Evolutionary conservation across 345 rosid species (phyloP).

Genomic region (Pugionium cornutum): DNA sequence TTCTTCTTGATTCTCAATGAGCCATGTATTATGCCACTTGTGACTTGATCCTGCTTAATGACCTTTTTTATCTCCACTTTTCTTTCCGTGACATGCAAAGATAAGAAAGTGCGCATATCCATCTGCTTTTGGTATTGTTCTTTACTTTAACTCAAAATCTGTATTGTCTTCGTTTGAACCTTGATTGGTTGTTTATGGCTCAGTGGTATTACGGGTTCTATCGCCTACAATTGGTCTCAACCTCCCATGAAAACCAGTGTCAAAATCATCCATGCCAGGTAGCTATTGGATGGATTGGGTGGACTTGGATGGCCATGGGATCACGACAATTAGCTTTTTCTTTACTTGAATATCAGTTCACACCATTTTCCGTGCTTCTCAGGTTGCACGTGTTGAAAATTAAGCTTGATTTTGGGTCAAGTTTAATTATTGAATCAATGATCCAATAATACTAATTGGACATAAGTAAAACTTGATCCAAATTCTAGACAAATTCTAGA

Average conservation of each 20-base stretch:
- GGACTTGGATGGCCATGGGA: background rate
- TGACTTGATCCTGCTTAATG: background rate
- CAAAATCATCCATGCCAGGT: conserved; percentile 90
- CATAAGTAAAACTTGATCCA: no score
- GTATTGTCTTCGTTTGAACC: background rate
- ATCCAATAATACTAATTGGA: no score
- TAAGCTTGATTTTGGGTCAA: no score
- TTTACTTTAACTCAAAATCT: background rate
- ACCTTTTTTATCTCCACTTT: conserved; percentile 10
- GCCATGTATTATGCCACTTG: background rate
- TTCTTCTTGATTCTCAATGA: background rate
- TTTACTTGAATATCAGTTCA: background rate
- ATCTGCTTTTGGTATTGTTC: conserved; percentile 17
- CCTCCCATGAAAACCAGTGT: conserved; percentile 90
- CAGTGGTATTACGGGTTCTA: conserved; percentile 69
- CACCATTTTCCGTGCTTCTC: background rate
- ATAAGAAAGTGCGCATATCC: background rate
- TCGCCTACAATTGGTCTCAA: conserved; percentile 87
- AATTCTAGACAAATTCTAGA: no score
- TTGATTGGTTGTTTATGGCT: conserved; percentile 74
- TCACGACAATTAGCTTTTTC: background rate
- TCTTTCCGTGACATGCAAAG: conserved; percentile 19
- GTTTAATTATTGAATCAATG: no score
- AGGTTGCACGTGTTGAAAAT: no score
- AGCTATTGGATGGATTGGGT: background rate